These are phyloP conservation scores for Apiospora phragmitis DNA, from an alignment of 2,329 filamentous ascomycete species.

Conservation along the genomic window DNA sequence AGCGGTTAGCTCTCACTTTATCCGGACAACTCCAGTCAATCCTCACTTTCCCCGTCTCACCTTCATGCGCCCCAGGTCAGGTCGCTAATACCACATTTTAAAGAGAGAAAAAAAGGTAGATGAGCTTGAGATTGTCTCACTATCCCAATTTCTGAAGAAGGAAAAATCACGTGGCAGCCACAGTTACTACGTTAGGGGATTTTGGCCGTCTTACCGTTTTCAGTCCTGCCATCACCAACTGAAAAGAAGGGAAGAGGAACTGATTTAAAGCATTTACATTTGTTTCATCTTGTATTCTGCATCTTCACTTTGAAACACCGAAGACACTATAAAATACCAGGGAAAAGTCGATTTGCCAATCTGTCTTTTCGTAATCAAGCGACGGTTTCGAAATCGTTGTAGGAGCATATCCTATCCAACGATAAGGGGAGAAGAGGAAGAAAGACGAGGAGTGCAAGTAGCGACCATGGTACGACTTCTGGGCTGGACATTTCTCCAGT, in stretches of 20 bases:
- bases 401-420: neutral
- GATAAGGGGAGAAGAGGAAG: neutral
- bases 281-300: conserved; percentile 3
- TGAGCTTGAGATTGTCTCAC: neutral
- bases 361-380: neutral
- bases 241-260: neutral
- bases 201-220: neutral
- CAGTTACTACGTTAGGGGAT: neutral
- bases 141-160: neutral
- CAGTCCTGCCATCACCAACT: neutral
- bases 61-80: neutral
- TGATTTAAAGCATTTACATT: neutral
- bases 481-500: neutral
- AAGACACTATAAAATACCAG: too few relatives aligned
- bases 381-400: neutral
- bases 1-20: neutral
- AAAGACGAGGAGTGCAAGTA: neutral
- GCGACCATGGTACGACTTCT: neutral
- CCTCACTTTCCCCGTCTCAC: neutral
- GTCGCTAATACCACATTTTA: neutral
- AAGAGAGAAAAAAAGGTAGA: neutral
- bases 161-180: conserved; percentile 1
- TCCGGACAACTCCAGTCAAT: neutral
- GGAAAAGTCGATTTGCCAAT: neutral
- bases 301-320: neutral